Percentiles rank a stretch among this genome's conserved stretches.
These are phyloP conservation scores for Diospyros kaki DNA, from an alignment of 148 eudicot genomes.

Conservation along the genomic window DNA sequence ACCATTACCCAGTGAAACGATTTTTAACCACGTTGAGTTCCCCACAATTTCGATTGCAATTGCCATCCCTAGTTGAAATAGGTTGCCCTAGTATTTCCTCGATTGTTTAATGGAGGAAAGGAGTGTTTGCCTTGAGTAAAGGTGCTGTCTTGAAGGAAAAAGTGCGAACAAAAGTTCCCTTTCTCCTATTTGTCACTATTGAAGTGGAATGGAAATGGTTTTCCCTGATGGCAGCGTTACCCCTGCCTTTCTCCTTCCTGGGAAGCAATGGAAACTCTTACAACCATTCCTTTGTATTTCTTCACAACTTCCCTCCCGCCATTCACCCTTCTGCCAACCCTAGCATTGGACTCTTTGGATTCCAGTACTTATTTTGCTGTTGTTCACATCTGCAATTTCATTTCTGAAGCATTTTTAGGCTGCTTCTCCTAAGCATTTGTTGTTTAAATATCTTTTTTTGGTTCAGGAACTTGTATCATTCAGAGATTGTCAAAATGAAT, in stretches of 20 bases:
- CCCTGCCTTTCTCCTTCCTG: too few relatives aligned
- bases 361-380: not conserved
- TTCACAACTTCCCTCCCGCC: not conserved
- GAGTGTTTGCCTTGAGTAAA: not conserved
- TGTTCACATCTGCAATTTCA: not conserved
- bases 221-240: too few relatives aligned
- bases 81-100: not conserved
- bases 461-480: constrained; percentile 41
- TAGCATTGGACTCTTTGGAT: not conserved
- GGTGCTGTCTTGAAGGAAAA: not conserved
- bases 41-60: too few relatives aligned
- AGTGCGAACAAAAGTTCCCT: not conserved
- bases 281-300: not conserved
- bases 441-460: not conserved
- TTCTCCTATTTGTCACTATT: not conserved
- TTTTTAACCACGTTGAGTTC: too few relatives aligned
- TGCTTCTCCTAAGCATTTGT: not conserved
- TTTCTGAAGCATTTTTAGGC: not conserved
- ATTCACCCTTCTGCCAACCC: not conserved
- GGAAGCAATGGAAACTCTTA: too few relatives aligned
- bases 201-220: not conserved
- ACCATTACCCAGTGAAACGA: too few relatives aligned
- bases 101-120: not conserved
- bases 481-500: constrained; percentile 34
- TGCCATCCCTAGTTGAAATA: too few relatives aligned